Evolutionary conservation across 2,329 filamentous ascomycete genomes (phyloP).

Genomic region (Cryoendolithus antarcticus): DNA sequence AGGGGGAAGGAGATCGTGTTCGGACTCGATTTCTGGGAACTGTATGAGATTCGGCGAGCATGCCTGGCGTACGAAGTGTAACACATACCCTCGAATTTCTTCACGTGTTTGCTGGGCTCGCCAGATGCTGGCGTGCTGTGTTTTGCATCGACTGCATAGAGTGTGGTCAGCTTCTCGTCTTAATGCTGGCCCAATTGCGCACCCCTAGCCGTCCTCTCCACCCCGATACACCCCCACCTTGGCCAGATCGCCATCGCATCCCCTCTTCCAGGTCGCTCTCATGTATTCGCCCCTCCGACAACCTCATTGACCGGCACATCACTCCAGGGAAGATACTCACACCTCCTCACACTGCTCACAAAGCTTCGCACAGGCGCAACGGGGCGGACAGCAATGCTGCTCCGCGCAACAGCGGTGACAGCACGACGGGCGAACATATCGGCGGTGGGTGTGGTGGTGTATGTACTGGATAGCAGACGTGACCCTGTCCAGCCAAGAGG

Average conservation of each 20-base stretch:
- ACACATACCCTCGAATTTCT: conserved; percentile 34
- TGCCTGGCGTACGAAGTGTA: not conserved
- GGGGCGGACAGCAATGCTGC: conserved; percentile 27
- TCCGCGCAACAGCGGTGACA: conserved; percentile 35
- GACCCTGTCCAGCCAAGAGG: not conserved
- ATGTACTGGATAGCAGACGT: conserved; percentile 4
- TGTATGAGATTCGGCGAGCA: conserved; percentile 1
- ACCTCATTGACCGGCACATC: not conserved
- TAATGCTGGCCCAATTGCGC: conserved; percentile 2
- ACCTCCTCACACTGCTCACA: conserved; percentile 31
- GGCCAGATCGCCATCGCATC: no score
- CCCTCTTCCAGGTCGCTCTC: not conserved
- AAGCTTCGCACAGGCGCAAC: conserved; percentile 33
- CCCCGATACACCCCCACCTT: no score
- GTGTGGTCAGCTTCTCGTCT: conserved; percentile 3
- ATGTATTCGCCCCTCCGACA: not conserved
- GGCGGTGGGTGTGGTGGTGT: conserved; percentile 9
- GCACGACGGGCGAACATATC: conserved; percentile 38
- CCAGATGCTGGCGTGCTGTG: conserved; percentile 23
- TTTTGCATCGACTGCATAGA: no score
- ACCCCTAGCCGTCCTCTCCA: no score
- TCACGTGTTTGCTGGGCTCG: conserved; percentile 27
- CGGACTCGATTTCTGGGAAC: conserved; percentile 61
- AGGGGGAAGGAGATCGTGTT: conserved; percentile 72
- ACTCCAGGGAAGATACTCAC: conserved; percentile 24